Conservation (phyloP, 345 rosid species). For the Hibiscus syriacus region DNA sequence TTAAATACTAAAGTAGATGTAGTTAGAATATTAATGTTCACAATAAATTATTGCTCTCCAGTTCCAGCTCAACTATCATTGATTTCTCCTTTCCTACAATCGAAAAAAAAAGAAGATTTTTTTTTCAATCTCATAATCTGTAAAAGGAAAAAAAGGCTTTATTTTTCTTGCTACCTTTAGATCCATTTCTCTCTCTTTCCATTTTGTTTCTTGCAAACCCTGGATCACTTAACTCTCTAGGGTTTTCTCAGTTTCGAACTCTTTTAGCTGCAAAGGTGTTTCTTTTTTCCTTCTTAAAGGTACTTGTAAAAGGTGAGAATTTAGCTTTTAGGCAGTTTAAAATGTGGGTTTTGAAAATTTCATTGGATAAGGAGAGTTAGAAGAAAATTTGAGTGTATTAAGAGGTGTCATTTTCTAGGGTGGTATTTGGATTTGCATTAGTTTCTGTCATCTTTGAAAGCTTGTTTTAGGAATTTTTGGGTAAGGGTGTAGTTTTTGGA, state of each 20-base stretch:
- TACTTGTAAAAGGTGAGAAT: not conserved
- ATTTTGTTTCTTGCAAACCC: constrained; percentile 17
- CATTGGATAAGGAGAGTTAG: not conserved
- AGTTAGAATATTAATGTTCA: not conserved
- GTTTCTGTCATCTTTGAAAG: too few relatives aligned
- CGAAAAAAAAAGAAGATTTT: not conserved
- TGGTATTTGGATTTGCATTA: not conserved
- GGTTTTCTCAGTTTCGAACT: constrained; percentile 10
- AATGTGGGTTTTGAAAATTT: not conserved
- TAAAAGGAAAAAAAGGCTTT: not conserved
- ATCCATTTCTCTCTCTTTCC: constrained; percentile 26
- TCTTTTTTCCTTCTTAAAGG: not conserved
- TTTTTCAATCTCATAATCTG: not conserved
- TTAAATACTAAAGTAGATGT: too few relatives aligned
- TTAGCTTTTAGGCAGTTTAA: constrained; percentile 10
- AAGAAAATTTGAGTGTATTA: constrained; percentile 7
- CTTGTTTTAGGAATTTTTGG: too few relatives aligned
- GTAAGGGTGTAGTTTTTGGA: not conserved
- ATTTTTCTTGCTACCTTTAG: constrained; percentile 25
- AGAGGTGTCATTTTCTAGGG: constrained; percentile 7
- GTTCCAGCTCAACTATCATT: not conserved
- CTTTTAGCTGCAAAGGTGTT: not conserved
- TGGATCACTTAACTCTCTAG: constrained; percentile 21
- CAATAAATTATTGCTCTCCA: constrained; percentile 1
- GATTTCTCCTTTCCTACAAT: not conserved